Percentiles rank a stretch among this genome's conserved stretches.
phyloP scores from a whole-genome alignment of 2,329 filamentous ascomycete species.

The Xylaria polymorpha region DNA sequence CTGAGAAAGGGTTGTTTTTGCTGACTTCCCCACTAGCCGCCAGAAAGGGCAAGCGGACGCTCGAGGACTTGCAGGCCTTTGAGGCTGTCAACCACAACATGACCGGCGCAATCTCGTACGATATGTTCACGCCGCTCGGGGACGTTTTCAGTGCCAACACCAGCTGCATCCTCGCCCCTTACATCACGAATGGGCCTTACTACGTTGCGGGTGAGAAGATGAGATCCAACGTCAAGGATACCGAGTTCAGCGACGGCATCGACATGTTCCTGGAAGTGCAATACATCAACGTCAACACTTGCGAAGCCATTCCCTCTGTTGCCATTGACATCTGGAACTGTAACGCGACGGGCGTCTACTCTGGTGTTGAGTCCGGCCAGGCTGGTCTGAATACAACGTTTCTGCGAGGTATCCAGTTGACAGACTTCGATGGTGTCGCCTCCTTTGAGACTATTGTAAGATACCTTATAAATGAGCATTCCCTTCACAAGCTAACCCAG shows the following conservation, averaged over 20 bases:
- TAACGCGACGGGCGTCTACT: slow-evolving; percentile 57
- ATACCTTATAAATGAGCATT: neutral
- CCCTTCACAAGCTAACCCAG: slow-evolving; percentile 1
- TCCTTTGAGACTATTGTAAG: slow-evolving; percentile 57
- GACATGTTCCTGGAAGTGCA: slow-evolving; percentile 59
- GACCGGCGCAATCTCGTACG: slow-evolving; percentile 37
- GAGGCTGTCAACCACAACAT: slow-evolving; percentile 53
- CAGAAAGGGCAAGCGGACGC: slow-evolving; percentile 50
- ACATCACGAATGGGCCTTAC: slow-evolving; percentile 56
- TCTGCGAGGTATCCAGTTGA: slow-evolving; percentile 61
- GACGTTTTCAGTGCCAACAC: slow-evolving; percentile 53
- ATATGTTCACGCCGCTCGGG: slow-evolving; percentile 47
- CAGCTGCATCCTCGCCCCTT: slow-evolving; percentile 52
- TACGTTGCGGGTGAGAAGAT: slow-evolving; percentile 59
- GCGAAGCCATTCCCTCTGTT: slow-evolving; percentile 55
- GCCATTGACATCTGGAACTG: slow-evolving; percentile 60
- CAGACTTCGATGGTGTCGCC: slow-evolving; percentile 60
- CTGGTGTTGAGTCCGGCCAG: slow-evolving; percentile 49
- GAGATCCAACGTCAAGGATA: slow-evolving; percentile 58
- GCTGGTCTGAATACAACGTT: slow-evolving; percentile 56
- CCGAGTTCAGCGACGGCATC: slow-evolving; percentile 54
- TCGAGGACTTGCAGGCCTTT: slow-evolving; percentile 50
- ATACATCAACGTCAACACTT: slow-evolving; percentile 60
- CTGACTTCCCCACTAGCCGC: slow-evolving; percentile 38
- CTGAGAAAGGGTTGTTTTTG: no score